Evolutionary conservation across 129 eudicot genomes (phyloP).

Genomic region (Daucus carota): DNA sequence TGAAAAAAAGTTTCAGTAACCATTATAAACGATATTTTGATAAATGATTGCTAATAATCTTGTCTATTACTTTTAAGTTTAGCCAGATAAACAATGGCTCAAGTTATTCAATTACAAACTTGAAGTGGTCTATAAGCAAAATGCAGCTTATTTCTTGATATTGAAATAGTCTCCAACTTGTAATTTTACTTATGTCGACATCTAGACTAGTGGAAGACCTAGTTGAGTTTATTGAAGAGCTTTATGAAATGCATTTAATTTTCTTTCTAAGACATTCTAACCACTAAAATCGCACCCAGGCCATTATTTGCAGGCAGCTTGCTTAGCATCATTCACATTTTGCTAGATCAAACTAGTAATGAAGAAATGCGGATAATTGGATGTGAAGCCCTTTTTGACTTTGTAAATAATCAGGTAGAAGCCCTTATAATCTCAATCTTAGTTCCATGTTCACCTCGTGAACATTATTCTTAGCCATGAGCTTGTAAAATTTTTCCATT

Average conservation of each 20-base stretch:
- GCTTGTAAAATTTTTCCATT: neutral
- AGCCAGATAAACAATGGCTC: neutral
- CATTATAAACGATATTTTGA: neutral
- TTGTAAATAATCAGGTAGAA: constrained; percentile 54
- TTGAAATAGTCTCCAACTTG: neutral
- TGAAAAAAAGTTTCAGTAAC: neutral
- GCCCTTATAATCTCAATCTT: neutral
- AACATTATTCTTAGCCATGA: neutral
- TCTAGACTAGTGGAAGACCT: neutral
- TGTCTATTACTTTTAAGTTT: neutral
- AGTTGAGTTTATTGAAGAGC: neutral
- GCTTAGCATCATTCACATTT: constrained; percentile 57
- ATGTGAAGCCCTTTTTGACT: constrained; percentile 69
- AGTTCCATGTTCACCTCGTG: neutral
- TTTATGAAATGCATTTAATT: neutral
- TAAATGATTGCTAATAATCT: neutral
- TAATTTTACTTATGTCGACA: neutral
- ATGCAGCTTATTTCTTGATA: neutral
- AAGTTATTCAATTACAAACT: neutral
- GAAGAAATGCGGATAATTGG: constrained; percentile 69
- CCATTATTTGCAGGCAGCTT: constrained; percentile 75
- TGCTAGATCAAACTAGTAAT: constrained; percentile 63
- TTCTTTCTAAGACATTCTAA: constrained; percentile 4
- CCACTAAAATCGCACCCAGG: constrained; percentile 25
- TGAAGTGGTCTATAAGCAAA: neutral